Evolutionary conservation across 169 alveolate species (phyloP).

Genomic region (Eimeria praecox): DNA sequence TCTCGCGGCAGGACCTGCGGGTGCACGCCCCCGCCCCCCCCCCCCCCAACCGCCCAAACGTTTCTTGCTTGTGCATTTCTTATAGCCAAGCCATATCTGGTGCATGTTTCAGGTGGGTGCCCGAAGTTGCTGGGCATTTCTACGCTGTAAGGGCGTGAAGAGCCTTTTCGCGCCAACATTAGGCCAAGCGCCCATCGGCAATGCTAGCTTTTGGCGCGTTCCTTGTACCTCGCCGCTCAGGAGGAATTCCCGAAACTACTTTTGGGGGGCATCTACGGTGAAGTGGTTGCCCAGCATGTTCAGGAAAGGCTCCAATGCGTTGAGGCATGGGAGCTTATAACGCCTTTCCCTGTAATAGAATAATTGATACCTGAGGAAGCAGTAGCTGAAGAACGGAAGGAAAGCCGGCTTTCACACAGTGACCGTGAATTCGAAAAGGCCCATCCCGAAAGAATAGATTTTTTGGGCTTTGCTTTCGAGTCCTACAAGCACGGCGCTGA

Average conservation of each 20-base stretch:
- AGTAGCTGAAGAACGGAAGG: background rate
- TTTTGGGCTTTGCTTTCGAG: conserved; percentile 8
- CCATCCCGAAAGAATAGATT: conserved; percentile 46
- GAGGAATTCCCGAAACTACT: background rate
- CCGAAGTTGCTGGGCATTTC: conserved; percentile 66
- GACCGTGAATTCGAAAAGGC: conserved; percentile 35
- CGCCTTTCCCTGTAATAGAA: background rate
- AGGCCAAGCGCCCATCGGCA: background rate
- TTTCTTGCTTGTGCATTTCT: background rate
- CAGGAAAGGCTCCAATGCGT: background rate
- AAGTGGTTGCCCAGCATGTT: background rate
- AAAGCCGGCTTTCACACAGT: background rate
- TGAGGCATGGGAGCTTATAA: conserved; percentile 5
- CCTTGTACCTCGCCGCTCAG: conserved; percentile 7
- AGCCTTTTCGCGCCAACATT: background rate
- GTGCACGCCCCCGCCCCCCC: background rate
- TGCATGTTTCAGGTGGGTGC: conserved; percentile 48
- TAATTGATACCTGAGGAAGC: background rate
- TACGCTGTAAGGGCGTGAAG: background rate
- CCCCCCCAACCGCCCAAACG: background rate
- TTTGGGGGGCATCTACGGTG: background rate
- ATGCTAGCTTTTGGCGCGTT: background rate
- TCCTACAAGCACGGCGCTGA: conserved; percentile 12
- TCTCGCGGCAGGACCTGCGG: background rate
- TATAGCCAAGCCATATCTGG: background rate